Percentiles rank a stretch among this genome's conserved stretches.
Conservation (phyloP, 768 basidiomycete species). For the Hygrophorus russula region DNA sequence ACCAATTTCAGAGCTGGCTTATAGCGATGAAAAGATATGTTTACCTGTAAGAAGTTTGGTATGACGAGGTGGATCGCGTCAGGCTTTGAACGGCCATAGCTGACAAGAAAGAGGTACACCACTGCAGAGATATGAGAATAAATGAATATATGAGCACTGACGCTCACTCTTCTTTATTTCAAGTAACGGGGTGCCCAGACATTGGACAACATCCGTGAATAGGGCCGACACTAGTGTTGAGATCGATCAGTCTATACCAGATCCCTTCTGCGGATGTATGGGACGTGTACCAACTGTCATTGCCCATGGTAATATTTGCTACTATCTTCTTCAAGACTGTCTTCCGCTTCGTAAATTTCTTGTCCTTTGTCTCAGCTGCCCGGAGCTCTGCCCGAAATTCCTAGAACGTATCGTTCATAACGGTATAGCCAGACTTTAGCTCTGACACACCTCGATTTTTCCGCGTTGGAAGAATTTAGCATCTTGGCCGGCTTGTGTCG, state of each 20-base stretch:
- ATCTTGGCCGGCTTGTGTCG: conserved; percentile 63
- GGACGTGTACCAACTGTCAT: conserved; percentile 71
- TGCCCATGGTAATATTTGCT: conserved; percentile 99
- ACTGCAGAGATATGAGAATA: conserved; percentile 33
- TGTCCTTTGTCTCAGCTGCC: conserved; percentile 90
- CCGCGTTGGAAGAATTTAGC: conserved; percentile 88
- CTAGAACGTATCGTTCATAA: conserved; percentile 21
- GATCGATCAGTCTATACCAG: conserved; percentile 12
- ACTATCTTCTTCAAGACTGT: conserved; percentile 94
- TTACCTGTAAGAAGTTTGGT: conserved; percentile 79
- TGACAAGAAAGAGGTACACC: conserved; percentile 96
- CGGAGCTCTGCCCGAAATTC: conserved; percentile 89
- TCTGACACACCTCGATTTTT: conserved; percentile 69
- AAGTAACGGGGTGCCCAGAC: conserved; percentile 85
- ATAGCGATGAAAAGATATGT: conserved; percentile 10
- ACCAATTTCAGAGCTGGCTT: conserved; percentile 8
- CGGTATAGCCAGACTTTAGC: background rate
- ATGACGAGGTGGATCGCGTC: conserved; percentile 91
- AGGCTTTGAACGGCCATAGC: conserved; percentile 89
- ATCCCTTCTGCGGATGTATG: conserved; percentile 12
- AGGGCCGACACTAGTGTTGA: conserved; percentile 70
- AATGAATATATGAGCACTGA: background rate
- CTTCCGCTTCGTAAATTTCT: conserved; percentile 90
- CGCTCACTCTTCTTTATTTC: conserved; percentile 98
- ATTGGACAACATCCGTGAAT: conserved; percentile 93